Evolutionary conservation across 2,329 filamentous ascomycete genomes (phyloP).

Genomic region (Sporothrix mexicana): DNA sequence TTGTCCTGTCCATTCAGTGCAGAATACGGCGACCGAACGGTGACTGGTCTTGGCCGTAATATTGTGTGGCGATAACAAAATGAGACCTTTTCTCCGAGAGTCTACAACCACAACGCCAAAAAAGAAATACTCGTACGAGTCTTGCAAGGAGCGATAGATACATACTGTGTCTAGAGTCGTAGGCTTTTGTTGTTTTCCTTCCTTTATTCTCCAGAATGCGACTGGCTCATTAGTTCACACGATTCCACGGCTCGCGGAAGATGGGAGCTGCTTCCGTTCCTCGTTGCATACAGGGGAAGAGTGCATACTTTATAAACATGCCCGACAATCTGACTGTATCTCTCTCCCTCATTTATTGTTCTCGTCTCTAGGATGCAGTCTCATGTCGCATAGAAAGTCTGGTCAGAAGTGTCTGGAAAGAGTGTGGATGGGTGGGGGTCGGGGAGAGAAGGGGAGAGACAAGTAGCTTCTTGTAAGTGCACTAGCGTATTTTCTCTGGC

Average conservation of each 20-base stretch:
- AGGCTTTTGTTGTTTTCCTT: not conserved
- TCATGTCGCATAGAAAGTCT: not conserved
- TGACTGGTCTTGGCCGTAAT: not conserved
- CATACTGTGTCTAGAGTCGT: not conserved
- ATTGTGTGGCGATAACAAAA: slow-evolving; percentile 1
- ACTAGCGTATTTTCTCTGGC: not conserved
- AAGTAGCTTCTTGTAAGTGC: not conserved
- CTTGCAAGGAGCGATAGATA: not conserved
- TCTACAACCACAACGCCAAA: not conserved
- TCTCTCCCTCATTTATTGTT: not conserved
- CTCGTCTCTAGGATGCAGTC: not conserved
- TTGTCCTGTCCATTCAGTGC: not conserved
- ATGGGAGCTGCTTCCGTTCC: not conserved
- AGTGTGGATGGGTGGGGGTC: slow-evolving; percentile 23
- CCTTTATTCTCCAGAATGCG: not conserved
- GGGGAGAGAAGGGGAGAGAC: too few species aligned
- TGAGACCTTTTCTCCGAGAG: not conserved
- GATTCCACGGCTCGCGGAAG: not conserved
- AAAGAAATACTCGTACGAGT: slow-evolving; percentile 12
- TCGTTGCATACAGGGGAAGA: not conserved
- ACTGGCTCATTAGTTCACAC: slow-evolving; percentile 1
- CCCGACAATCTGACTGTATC: not conserved
- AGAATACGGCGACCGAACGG: slow-evolving; percentile 18
- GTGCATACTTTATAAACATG: not conserved
- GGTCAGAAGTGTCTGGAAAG: not conserved